A percentile compares a stretch with the other conserved stretches of the same genome.
Evolutionary conservation across 176 grass and related monocot genomes (phyloP).

Genomic region (Miscanthus lutarioriparius): DNA sequence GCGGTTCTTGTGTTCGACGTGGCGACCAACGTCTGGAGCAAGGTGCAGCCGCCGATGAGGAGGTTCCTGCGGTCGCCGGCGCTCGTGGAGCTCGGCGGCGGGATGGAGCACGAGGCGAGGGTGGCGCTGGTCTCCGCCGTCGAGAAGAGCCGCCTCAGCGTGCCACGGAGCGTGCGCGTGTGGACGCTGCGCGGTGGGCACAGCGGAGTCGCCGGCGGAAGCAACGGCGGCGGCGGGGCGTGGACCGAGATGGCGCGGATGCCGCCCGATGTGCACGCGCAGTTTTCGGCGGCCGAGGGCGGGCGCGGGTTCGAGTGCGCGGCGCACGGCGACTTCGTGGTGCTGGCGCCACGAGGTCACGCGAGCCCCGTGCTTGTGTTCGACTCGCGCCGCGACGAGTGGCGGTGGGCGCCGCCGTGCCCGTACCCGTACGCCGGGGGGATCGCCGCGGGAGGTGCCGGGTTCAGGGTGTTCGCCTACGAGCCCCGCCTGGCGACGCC

Average conservation of each 20-base stretch:
- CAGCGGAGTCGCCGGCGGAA: neutral
- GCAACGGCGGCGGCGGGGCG: neutral
- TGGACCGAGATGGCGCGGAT: slow-evolving; percentile 85
- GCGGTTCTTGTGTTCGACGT: slow-evolving; percentile 76
- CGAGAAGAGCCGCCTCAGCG: slow-evolving; percentile 93
- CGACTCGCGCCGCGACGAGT: slow-evolving; percentile 64
- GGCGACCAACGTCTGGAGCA: slow-evolving; percentile 66
- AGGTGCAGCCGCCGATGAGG: slow-evolving; percentile 89
- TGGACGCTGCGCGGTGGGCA: slow-evolving; percentile 56
- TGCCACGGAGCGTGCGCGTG: slow-evolving; percentile 84
- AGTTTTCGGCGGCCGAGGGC: slow-evolving; percentile 52
- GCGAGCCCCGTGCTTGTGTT: slow-evolving; percentile 64
- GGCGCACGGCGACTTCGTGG: slow-evolving; percentile 66
- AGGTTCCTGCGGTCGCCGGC: slow-evolving; percentile 80
- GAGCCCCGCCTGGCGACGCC: slow-evolving; percentile 86
- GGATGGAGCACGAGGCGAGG: slow-evolving; percentile 39
- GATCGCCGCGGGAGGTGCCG: slow-evolving; percentile 11
- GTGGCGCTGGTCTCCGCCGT: slow-evolving; percentile 77
- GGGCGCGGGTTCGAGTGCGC: slow-evolving; percentile 78
- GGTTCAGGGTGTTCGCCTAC: slow-evolving; percentile 70
- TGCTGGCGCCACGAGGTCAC: slow-evolving; percentile 43
- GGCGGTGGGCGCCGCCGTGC: slow-evolving; percentile 80
- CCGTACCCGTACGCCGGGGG: slow-evolving; percentile 41
- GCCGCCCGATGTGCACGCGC: slow-evolving; percentile 67
- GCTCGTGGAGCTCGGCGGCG: slow-evolving; percentile 61